phyloP scores from a whole-genome alignment of 2,329 filamentous ascomycete species.

The Mollisia scopiformis region DNA sequence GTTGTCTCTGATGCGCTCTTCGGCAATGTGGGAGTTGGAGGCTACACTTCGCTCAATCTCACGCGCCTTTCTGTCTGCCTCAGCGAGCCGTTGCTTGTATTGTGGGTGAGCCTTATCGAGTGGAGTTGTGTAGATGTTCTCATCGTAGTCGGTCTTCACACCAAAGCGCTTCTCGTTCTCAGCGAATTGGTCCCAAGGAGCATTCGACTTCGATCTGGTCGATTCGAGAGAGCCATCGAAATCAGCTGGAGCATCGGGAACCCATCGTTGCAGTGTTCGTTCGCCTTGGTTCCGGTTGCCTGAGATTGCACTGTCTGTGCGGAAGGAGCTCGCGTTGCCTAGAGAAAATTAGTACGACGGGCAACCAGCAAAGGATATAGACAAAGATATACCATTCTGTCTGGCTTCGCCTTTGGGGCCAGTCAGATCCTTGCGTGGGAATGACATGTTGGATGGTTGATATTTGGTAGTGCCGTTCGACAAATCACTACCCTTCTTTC shows the following conservation, averaged over 20 bases:
- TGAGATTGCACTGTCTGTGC: slow-evolving; percentile 88
- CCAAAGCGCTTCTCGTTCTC: slow-evolving; percentile 88
- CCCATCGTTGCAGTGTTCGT: slow-evolving; percentile 80
- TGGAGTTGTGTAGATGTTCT: slow-evolving; percentile 90
- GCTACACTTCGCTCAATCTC: slow-evolving; percentile 83
- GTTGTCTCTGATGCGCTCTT: slow-evolving; percentile 79
- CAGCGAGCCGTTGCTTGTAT: slow-evolving; percentile 76
- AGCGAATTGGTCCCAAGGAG: slow-evolving; percentile 89
- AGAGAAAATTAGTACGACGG: slow-evolving; percentile 23
- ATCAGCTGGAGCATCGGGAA: slow-evolving; percentile 65
- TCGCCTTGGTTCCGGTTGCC: slow-evolving; percentile 71
- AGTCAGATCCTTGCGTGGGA: slow-evolving; percentile 62
- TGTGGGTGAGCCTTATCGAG: slow-evolving; percentile 85
- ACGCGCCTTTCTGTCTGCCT: slow-evolving; percentile 80
- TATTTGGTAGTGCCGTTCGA: slow-evolving; percentile 52
- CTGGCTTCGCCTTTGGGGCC: slow-evolving; percentile 52
- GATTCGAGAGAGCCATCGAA: slow-evolving; percentile 73
- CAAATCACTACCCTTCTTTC: slow-evolving; percentile 40
- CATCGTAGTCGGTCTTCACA: slow-evolving; percentile 86
- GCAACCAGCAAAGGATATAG: not conserved
- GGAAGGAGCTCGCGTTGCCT: slow-evolving; percentile 74
- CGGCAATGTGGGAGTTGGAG: slow-evolving; percentile 81
- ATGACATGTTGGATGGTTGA: slow-evolving; percentile 55
- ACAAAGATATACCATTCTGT: slow-evolving; percentile 57
- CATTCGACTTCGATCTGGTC: slow-evolving; percentile 29